Percentiles rank a stretch among this genome's conserved stretches.
These are phyloP conservation scores for Cicer chorassanicum DNA, from an alignment of 306 rosid genomes.

Conservation along the genomic window DNA sequence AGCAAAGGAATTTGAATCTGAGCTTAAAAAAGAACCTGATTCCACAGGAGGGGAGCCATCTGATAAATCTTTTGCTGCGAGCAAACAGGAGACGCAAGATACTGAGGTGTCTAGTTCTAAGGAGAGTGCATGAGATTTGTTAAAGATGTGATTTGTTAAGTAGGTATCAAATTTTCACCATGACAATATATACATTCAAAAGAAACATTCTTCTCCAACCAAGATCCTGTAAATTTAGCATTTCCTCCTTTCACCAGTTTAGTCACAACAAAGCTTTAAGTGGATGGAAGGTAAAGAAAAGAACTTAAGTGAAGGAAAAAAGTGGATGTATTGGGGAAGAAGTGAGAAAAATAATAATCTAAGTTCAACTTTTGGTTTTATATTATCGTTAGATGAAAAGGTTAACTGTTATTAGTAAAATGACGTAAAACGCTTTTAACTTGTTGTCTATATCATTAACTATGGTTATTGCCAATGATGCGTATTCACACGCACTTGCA, in stretches of 20 bases:
- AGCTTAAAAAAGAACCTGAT: conserved; percentile 80
- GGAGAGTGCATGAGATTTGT: conserved; percentile 67
- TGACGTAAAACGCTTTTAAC: too few relatives aligned
- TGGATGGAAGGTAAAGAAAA: neutral
- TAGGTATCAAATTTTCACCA: conserved; percentile 33
- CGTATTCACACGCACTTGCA: too few relatives aligned
- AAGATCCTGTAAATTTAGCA: conserved; percentile 37
- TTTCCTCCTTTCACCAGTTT: conserved; percentile 24
- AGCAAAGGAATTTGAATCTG: conserved; percentile 95
- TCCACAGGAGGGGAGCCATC: conserved; percentile 47
- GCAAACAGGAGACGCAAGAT: conserved; percentile 69
- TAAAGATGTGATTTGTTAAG: conserved; percentile 18
- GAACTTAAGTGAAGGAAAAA: neutral
- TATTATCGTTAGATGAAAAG: neutral
- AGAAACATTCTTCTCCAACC: conserved; percentile 35
- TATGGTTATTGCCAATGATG: too few relatives aligned
- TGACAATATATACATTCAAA: conserved; percentile 29
- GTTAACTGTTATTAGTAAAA: neutral
- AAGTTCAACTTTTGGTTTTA: neutral
- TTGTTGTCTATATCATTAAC: too few relatives aligned
- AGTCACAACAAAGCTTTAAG: conserved; percentile 8
- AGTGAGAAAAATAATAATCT: neutral
- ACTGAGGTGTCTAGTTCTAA: conserved; percentile 67
- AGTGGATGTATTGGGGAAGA: conserved; percentile 1
- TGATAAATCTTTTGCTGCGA: conserved; percentile 54